Evolutionary conservation across 23 red algal species (phyloP).

Genomic region (Gracilariopsis chorda): DNA sequence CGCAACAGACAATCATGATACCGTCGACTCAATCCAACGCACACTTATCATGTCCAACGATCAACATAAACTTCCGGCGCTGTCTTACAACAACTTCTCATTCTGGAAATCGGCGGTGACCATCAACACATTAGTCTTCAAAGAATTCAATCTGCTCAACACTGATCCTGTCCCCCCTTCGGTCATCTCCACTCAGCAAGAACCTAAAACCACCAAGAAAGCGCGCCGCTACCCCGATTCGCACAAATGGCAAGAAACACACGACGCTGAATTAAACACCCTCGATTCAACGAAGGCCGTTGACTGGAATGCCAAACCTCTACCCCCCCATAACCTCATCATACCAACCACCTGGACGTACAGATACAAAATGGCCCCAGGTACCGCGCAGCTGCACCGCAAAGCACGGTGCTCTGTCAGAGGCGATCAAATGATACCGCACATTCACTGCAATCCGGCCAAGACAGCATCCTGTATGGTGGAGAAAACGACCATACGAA

Average conservation of each 20-base stretch:
- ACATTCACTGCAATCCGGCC: conserved; percentile 21
- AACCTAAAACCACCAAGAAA: neutral
- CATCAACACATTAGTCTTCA: too few relatives aligned
- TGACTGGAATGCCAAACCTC: neutral
- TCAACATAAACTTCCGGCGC: too few relatives aligned
- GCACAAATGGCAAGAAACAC: neutral
- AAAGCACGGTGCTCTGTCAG: conserved; percentile 10
- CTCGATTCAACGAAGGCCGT: neutral
- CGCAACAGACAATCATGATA: too few relatives aligned
- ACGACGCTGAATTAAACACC: conserved; percentile 21
- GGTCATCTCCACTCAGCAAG: too few relatives aligned
- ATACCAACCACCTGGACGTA: conserved; percentile 7
- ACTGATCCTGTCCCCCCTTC: too few relatives aligned
- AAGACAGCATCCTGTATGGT: neutral
- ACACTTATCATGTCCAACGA: too few relatives aligned
- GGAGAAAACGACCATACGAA: conserved; percentile 12
- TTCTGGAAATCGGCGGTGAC: too few relatives aligned
- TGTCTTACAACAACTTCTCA: too few relatives aligned
- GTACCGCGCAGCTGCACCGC: neutral
- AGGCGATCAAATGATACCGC: conserved; percentile 20
- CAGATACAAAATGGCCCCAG: neutral
- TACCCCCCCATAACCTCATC: neutral
- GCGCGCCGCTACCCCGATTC: conserved; percentile 24
- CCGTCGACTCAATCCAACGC: too few relatives aligned
- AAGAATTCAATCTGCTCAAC: too few relatives aligned